These are phyloP conservation scores for Suhomyces emberorum DNA, from an alignment of 805 yeast genomes.

Conservation along the genomic window DNA sequence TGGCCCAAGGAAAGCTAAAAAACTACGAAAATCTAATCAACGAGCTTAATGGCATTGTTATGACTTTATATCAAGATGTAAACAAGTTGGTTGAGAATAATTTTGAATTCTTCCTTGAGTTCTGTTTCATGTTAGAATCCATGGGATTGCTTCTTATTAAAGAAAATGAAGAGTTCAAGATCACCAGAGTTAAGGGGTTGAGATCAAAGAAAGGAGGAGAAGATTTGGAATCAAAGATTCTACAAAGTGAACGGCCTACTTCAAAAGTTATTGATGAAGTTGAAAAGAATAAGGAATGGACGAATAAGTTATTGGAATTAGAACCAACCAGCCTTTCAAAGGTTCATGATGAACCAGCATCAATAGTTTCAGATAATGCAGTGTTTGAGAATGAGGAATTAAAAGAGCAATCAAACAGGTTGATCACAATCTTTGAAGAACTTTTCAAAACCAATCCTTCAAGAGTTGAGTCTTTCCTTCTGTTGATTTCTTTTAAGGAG, in stretches of 20 bases:
- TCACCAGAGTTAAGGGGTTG: constrained; percentile 79
- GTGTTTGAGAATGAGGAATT: constrained; percentile 7
- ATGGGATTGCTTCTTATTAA: constrained; percentile 70
- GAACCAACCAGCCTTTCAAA: neutral
- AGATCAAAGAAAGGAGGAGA: constrained; percentile 42
- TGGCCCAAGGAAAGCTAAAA: constrained; percentile 27
- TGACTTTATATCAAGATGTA: constrained; percentile 13
- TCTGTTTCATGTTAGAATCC: constrained; percentile 61
- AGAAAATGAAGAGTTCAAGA: constrained; percentile 37
- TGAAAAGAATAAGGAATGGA: constrained; percentile 45
- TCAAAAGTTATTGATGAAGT: constrained; percentile 43
- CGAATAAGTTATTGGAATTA: neutral
- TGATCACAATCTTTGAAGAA: constrained; percentile 16
- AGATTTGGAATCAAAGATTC: constrained; percentile 16
- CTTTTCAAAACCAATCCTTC: constrained; percentile 13
- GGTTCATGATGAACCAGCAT: neutral
- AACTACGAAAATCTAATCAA: constrained; percentile 26
- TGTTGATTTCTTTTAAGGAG: constrained; percentile 26
- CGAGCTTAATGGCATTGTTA: constrained; percentile 21
- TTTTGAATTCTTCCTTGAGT: constrained; percentile 36
- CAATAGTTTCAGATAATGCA: neutral
- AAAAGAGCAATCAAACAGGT: constrained; percentile 8
- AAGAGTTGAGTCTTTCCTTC: constrained; percentile 17
- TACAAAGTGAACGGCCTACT: constrained; percentile 24
- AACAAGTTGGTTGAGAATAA: constrained; percentile 15